Conservation (phyloP, 768 basidiomycete species). For the Calocybe cyanea region DNA sequence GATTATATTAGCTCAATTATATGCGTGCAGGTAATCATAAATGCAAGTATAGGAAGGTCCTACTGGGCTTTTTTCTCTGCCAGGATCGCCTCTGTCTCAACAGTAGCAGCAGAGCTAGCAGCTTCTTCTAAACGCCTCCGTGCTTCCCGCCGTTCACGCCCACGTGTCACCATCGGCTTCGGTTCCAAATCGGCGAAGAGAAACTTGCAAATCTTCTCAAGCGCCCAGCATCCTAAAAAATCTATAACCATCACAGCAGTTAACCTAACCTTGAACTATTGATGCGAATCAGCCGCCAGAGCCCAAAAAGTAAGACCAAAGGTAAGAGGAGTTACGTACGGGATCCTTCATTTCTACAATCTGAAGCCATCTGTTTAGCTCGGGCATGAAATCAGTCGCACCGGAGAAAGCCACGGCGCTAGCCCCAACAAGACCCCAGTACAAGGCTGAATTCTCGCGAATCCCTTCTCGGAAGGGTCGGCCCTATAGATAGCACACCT, state of each 20-base stretch:
- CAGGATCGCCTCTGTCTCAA: constrained; percentile 4
- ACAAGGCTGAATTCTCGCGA: constrained; percentile 90
- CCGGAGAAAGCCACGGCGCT: constrained; percentile 90
- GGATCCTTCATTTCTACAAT: constrained; percentile 82
- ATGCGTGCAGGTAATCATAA: background rate
- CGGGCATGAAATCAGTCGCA: constrained; percentile 91
- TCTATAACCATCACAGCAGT: constrained; percentile 83
- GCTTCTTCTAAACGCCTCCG: constrained; percentile 37
- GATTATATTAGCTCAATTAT: background rate
- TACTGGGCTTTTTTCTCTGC: constrained; percentile 21
- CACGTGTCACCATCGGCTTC: constrained; percentile 77
- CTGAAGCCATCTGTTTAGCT: constrained; percentile 95
- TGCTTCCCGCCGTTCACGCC: constrained; percentile 77
- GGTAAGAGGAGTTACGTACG: constrained; percentile 44
- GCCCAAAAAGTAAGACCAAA: background rate
- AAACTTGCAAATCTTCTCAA: constrained; percentile 80
- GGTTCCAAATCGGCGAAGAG: constrained; percentile 89
- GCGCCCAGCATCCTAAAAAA: constrained; percentile 81
- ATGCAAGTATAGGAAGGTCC: constrained; percentile 1
- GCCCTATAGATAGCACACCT: constrained; percentile 45
- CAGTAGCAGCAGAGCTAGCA: constrained; percentile 4
- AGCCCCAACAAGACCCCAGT: constrained; percentile 88
- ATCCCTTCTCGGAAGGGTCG: constrained; percentile 99
- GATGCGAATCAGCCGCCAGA: background rate
- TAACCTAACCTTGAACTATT: constrained; percentile 79